phyloP scores from a whole-genome alignment of 2,329 filamentous ascomycete species.

The Diaporthe amygdali region DNA sequence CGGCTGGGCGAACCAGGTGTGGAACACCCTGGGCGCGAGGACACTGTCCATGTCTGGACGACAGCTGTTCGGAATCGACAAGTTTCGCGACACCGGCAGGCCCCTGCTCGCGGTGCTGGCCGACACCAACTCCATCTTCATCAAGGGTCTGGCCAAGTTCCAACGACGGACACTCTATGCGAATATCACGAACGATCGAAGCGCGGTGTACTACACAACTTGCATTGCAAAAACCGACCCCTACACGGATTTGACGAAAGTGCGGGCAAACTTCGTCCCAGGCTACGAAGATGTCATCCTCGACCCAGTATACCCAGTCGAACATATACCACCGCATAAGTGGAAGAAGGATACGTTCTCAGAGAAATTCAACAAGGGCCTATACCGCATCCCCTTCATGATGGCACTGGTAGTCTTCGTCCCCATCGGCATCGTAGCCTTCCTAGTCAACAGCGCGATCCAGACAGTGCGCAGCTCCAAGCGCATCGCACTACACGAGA shows the following conservation, averaged over 20 bases:
- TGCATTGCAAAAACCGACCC: conserved; percentile 79
- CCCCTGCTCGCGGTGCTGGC: conserved; percentile 83
- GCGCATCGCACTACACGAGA: conserved; percentile 78
- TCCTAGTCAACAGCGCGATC: conserved; percentile 75
- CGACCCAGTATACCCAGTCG: conserved; percentile 68
- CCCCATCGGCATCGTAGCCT: conserved; percentile 73
- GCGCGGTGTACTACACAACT: conserved; percentile 83
- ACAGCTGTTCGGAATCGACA: conserved; percentile 87
- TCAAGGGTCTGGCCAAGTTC: conserved; percentile 78
- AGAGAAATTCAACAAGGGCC: conserved; percentile 34
- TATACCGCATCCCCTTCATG: conserved; percentile 66
- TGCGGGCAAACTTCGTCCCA: conserved; percentile 75
- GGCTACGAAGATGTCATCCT: conserved; percentile 80
- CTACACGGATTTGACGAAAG: conserved; percentile 68
- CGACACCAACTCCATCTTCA: conserved; percentile 85
- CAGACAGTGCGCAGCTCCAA: conserved; percentile 78
- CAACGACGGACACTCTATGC: conserved; percentile 79
- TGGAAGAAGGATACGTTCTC: conserved; percentile 27
- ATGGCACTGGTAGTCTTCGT: conserved; percentile 72
- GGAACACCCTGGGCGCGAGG: conserved; percentile 83
- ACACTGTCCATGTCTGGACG: conserved; percentile 83
- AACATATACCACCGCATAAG: conserved; percentile 44
- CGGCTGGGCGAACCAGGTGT: conserved; percentile 71
- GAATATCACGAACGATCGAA: conserved; percentile 87
- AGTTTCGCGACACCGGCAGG: conserved; percentile 81